These are phyloP conservation scores for Aspergillus leporis DNA, from an alignment of 495 filamentous ascomycete genomes.

Conservation along the genomic window DNA sequence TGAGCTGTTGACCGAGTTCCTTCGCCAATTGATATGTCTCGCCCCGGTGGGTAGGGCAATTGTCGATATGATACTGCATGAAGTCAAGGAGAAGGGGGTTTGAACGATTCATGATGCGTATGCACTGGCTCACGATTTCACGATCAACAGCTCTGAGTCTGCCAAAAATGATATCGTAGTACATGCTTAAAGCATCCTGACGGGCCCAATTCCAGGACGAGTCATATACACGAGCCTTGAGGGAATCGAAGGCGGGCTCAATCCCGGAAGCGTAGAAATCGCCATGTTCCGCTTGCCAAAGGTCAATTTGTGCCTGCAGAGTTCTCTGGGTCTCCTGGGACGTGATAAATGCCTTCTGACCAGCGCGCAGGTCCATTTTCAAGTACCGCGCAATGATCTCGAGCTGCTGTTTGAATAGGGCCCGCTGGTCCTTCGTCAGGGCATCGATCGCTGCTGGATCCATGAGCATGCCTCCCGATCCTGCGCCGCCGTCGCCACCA, in stretches of 20 bases:
- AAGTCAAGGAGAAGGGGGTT: slow-evolving; percentile 95
- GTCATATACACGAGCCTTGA: slow-evolving; percentile 96
- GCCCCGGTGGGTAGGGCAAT: slow-evolving; percentile 93
- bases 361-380: slow-evolving; percentile 92
- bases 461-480: slow-evolving; percentile 91
- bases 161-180: slow-evolving; percentile 98
- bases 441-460: slow-evolving; percentile 96
- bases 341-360: slow-evolving; percentile 86
- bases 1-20: slow-evolving; percentile 89
- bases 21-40: slow-evolving; percentile 98
- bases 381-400: slow-evolving; percentile 94
- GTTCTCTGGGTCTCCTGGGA: slow-evolving; percentile 81
- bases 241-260: slow-evolving; percentile 85
- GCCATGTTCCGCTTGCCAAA: slow-evolving; percentile 94
- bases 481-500: slow-evolving; percentile 71
- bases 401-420: slow-evolving; percentile 95
- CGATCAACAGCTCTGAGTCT: slow-evolving; percentile 89
- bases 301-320: slow-evolving; percentile 87
- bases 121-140: slow-evolving; percentile 97
- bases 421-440: slow-evolving; percentile 90
- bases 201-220: slow-evolving; percentile 99
- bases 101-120: slow-evolving; percentile 98
- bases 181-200: slow-evolving; percentile 97
- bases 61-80: slow-evolving; percentile 99
- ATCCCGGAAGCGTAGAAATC: slow-evolving; percentile 95